Conservation (phyloP, 2,329 filamentous ascomycete genomes). For the Cadophora gregata region DNA sequence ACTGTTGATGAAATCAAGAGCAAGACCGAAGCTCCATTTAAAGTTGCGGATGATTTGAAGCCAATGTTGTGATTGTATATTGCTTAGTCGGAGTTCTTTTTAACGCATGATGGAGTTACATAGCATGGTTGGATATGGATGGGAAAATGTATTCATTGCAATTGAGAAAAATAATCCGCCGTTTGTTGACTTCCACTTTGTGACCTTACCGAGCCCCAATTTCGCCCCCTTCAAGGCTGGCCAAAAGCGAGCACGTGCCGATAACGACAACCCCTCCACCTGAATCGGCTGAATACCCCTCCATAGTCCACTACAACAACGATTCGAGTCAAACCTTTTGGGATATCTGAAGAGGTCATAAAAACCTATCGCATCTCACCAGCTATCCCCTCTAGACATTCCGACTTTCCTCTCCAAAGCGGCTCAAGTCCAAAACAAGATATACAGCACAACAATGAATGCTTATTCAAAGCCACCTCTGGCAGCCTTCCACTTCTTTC, state of each 20-base stretch:
- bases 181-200: background rate
- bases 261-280: conserved; percentile 13
- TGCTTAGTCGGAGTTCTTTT: conserved; percentile 23
- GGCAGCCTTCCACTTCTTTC: conserved; percentile 30
- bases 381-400: background rate
- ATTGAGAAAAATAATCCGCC: background rate
- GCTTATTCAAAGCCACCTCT: background rate
- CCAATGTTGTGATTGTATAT: conserved; percentile 61
- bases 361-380: background rate
- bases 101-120: conserved; percentile 12
- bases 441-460: background rate
- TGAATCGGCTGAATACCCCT: conserved; percentile 4
- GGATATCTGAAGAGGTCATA: background rate
- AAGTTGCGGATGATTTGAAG: conserved; percentile 80
- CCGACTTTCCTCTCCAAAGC: background rate
- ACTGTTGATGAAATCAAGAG: conserved; percentile 86
- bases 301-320: background rate
- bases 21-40: conserved; percentile 89
- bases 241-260: conserved; percentile 6
- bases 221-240: background rate
- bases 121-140: conserved; percentile 19
- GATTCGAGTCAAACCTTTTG: background rate
- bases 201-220: background rate
- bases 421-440: background rate
- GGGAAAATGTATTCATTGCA: conserved; percentile 10